These are phyloP conservation scores for Lactarius indigo DNA, from an alignment of 768 basidiomycete genomes.

Conservation along the genomic window DNA sequence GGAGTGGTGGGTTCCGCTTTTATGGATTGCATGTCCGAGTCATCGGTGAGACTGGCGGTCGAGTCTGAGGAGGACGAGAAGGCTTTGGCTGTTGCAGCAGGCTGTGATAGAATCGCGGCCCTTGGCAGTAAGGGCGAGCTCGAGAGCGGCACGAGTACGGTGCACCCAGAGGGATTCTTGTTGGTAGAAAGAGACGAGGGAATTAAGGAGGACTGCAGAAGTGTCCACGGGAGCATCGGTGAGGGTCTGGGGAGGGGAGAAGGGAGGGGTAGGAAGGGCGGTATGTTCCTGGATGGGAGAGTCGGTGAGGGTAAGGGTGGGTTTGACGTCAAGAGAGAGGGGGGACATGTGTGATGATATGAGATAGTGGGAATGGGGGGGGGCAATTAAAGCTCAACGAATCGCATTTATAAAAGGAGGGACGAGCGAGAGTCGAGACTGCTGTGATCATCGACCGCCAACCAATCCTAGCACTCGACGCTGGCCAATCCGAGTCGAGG, in stretches of 20 bases:
- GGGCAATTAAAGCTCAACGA: neutral
- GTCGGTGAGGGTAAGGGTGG: constrained; percentile 22
- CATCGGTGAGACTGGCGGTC: constrained; percentile 23
- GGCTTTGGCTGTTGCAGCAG: constrained; percentile 17
- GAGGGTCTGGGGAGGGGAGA: constrained; percentile 29
- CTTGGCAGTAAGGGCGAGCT: constrained; percentile 39
- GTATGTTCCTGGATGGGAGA: constrained; percentile 25
- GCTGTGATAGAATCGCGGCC: constrained; percentile 28
- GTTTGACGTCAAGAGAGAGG: constrained; percentile 25
- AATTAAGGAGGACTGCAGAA: constrained; percentile 59
- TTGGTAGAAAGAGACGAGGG: constrained; percentile 64
- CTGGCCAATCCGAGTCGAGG: constrained; percentile 27
- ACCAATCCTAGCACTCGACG: neutral
- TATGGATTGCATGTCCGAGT: constrained; percentile 28
- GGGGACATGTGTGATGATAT: constrained; percentile 10
- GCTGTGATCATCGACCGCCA: neutral
- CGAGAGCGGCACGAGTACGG: constrained; percentile 58
- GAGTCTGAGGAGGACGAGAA: constrained; percentile 22
- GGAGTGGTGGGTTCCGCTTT: constrained; percentile 33
- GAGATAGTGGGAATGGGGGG: constrained; percentile 11
- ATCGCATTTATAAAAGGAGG: constrained; percentile 10
- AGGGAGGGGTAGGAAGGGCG: constrained; percentile 33
- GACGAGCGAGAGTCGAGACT: constrained; percentile 17
- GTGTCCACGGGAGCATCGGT: constrained; percentile 26
- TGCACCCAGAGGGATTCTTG: constrained; percentile 71